Percentiles rank a stretch among this genome's conserved stretches.
Conservation (phyloP, 2,329 filamentous ascomycete species). For the Alternaria angustiovoidea region DNA sequence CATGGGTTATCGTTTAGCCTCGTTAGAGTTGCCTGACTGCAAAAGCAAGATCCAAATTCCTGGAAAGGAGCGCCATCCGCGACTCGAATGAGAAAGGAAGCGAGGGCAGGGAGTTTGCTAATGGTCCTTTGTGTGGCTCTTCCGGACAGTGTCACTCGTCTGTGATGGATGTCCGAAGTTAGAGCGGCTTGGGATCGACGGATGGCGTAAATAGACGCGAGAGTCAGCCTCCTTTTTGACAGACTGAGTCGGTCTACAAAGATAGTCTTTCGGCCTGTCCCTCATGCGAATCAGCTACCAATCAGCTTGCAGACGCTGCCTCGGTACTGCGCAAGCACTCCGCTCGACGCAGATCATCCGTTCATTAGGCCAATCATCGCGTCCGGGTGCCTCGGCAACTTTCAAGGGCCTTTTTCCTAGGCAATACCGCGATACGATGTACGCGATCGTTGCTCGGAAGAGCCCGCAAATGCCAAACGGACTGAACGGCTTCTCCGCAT, state of each 20-base stretch:
- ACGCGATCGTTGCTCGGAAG: neutral
- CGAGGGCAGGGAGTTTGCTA: neutral
- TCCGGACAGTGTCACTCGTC: neutral
- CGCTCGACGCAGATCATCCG: neutral
- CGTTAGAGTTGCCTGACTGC: neutral
- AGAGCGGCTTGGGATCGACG: neutral
- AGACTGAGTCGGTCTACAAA: neutral
- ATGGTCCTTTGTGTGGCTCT: neutral
- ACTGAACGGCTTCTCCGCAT: neutral
- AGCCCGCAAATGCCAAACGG: neutral
- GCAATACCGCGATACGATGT: neutral
- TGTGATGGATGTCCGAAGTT: neutral
- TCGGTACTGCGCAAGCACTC: conserved; percentile 1
- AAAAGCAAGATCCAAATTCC: neutral
- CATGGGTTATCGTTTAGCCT: neutral
- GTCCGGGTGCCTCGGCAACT: neutral
- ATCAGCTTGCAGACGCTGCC: neutral
- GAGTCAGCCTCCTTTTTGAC: neutral
- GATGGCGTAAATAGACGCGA: neutral
- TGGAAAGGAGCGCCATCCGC: neutral
- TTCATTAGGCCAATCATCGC: neutral
- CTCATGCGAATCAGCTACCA: neutral
- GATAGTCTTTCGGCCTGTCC: neutral
- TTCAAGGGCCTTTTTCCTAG: neutral
- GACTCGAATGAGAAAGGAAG: neutral